phyloP scores from a whole-genome alignment of 257 asterid genomes.

The Linaria vulgaris region DNA sequence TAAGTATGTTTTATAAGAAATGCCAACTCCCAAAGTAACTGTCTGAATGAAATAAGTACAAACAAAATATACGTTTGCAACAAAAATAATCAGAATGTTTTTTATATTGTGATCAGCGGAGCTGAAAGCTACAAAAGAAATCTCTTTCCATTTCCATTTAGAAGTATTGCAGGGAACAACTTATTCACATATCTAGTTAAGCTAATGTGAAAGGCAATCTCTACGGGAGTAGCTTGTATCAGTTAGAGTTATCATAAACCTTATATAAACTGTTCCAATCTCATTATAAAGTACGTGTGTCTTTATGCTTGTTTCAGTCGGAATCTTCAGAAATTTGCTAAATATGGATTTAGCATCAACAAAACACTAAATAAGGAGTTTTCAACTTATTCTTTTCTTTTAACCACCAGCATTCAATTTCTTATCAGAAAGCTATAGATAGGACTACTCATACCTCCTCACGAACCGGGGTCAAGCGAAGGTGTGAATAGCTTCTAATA shows the following conservation, averaged over 20 bases:
- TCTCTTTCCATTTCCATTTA: background rate
- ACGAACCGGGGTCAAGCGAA: slow-evolving; percentile 94
- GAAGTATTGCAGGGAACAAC: background rate
- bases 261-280: background rate
- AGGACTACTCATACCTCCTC: slow-evolving; percentile 68
- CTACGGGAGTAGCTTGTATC: background rate
- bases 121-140: background rate
- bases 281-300: too few species aligned
- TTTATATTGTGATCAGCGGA: background rate
- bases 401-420: slow-evolving; percentile 10
- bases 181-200: too few species aligned
- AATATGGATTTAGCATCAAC: too few species aligned
- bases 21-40: background rate
- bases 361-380: slow-evolving; percentile 12
- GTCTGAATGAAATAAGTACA: too few species aligned
- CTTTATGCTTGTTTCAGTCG: background rate
- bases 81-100: background rate
- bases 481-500: slow-evolving; percentile 76
- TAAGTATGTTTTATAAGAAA: background rate
- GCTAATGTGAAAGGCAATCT: background rate
- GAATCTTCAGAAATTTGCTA: background rate
- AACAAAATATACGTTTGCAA: background rate
- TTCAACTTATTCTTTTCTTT: background rate
- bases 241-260: background rate
- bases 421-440: slow-evolving; percentile 7